A percentile compares a stretch with the other conserved stretches of the same genome.
These are phyloP conservation scores for Ormosia semicastrata DNA, from an alignment of 306 rosid species.

Conservation along the genomic window DNA sequence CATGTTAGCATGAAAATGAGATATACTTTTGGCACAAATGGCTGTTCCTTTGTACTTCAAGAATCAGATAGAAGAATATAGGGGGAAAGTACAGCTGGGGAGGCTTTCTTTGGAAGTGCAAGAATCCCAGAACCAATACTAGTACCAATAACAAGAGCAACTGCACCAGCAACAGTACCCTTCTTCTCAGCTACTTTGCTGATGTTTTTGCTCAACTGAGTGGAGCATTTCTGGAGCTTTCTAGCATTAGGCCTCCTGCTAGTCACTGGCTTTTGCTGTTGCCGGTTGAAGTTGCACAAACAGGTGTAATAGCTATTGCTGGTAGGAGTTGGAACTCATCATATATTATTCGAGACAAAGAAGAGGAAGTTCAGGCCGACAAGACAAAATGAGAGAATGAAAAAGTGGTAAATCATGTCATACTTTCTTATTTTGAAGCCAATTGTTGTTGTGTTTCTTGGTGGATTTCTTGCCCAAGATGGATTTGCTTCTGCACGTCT, in stretches of 20 bases:
- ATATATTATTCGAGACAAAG: neutral
- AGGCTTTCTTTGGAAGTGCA: slow-evolving; percentile 75
- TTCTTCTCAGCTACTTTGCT: slow-evolving; percentile 24
- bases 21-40: neutral
- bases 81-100: slow-evolving; percentile 48
- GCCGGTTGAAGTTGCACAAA: slow-evolving; percentile 23
- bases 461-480: slow-evolving; percentile 20
- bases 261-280: slow-evolving; percentile 18
- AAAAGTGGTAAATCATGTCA: slow-evolving; percentile 21
- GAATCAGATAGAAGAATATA: neutral
- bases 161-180: slow-evolving; percentile 65
- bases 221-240: slow-evolving; percentile 21
- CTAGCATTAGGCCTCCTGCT: slow-evolving; percentile 5
- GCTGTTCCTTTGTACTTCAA: neutral
- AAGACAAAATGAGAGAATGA: neutral
- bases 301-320: slow-evolving; percentile 9
- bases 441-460: slow-evolving; percentile 6
- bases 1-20: neutral
- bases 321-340: neutral
- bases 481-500: slow-evolving; percentile 12
- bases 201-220: slow-evolving; percentile 12
- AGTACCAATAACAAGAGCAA: slow-evolving; percentile 67
- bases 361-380: neutral
- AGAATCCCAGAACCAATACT: slow-evolving; percentile 72
- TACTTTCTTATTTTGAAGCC: slow-evolving; percentile 48